phyloP scores from a whole-genome alignment of 148 eudicot species.

The Rhododendron ovatum region DNA sequence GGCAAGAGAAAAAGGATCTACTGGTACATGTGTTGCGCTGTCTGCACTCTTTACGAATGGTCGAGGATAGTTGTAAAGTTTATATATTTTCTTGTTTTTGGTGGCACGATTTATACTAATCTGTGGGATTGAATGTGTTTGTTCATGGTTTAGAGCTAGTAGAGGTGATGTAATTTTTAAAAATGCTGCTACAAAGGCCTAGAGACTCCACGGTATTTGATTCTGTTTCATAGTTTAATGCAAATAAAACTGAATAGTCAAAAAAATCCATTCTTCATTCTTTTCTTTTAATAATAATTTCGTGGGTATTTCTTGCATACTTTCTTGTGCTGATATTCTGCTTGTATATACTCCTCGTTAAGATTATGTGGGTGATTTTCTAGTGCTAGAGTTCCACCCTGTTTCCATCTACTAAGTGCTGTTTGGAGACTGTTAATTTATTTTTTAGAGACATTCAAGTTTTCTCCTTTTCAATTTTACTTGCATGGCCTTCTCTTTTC shows the following conservation, averaged over 20 bases:
- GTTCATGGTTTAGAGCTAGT: neutral
- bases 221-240: neutral
- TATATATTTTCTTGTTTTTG: neutral
- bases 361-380: neutral
- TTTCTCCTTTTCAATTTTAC: neutral
- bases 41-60: neutral
- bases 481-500: neutral
- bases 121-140: neutral
- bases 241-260: neutral
- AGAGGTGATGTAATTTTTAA: neutral
- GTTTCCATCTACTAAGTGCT: neutral
- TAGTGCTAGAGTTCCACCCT: neutral
- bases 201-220: neutral
- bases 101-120: neutral
- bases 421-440: neutral
- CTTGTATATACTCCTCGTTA: conserved; percentile 2
- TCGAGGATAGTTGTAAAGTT: neutral
- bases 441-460: neutral
- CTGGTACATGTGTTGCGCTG: neutral
- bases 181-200: neutral
- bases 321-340: neutral
- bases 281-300: neutral
- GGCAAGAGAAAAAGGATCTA: neutral
- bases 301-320: neutral
- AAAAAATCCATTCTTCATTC: neutral